These are phyloP conservation scores for Fusarium sp. DNA, from an alignment of 2,329 filamentous ascomycete species.

Conservation along the genomic window DNA sequence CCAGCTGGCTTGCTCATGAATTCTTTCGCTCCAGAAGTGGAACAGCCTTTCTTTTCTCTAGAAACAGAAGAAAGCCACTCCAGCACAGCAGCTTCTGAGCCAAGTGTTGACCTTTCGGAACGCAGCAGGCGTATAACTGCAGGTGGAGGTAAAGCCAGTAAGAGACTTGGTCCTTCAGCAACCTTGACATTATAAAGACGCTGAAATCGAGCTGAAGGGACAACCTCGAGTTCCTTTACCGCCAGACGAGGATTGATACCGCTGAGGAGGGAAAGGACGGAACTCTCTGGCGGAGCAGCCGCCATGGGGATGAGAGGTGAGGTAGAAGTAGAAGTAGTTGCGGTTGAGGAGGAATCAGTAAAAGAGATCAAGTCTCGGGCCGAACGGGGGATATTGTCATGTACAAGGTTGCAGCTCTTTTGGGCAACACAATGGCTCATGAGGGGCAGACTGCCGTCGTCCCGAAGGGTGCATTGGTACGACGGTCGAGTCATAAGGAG, in stretches of 20 bases:
- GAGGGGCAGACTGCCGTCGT: slow-evolving; percentile 40
- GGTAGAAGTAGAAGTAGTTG: slow-evolving; percentile 11
- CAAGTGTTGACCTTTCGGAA: slow-evolving; percentile 57
- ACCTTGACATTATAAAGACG: slow-evolving; percentile 57
- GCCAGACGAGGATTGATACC: slow-evolving; percentile 41
- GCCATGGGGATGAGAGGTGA: slow-evolving; percentile 37
- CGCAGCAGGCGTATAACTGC: slow-evolving; percentile 58
- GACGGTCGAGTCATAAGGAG: slow-evolving; percentile 43
- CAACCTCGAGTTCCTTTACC: slow-evolving; percentile 42
- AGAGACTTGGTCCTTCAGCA: slow-evolving; percentile 54
- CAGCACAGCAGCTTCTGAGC: slow-evolving; percentile 59
- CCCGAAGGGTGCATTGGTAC: slow-evolving; percentile 47
- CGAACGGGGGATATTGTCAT: slow-evolving; percentile 42
- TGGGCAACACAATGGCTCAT: slow-evolving; percentile 43
- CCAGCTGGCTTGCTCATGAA: not conserved
- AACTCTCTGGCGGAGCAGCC: slow-evolving; percentile 39
- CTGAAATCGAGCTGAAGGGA: slow-evolving; percentile 54
- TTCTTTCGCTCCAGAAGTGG: slow-evolving; percentile 8
- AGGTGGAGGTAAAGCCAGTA: slow-evolving; percentile 58
- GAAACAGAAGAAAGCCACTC: slow-evolving; percentile 55
- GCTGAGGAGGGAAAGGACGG: slow-evolving; percentile 43
- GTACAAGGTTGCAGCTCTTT: slow-evolving; percentile 45
- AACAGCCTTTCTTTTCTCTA: slow-evolving; percentile 23
- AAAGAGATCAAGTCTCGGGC: slow-evolving; percentile 40
- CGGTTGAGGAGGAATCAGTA: slow-evolving; percentile 29